Percentiles rank a stretch among this genome's conserved stretches.
Conservation (phyloP, 2,329 filamentous ascomycete species). For the Colletotrichum shisoi region DNA sequence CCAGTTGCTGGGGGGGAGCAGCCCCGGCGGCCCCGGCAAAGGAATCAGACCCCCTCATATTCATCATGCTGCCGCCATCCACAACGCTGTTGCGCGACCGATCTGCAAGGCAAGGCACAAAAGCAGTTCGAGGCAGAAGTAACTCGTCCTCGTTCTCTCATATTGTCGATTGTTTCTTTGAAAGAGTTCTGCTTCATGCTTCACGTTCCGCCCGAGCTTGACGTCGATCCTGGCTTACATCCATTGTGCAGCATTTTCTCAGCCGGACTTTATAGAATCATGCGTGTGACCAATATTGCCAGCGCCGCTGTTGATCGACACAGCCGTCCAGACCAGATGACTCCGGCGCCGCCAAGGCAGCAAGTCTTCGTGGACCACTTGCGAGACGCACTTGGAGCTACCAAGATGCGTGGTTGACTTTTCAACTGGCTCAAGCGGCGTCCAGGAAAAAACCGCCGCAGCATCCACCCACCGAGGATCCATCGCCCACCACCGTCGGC, state of each 20-base stretch:
- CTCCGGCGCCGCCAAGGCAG: conserved; percentile 5
- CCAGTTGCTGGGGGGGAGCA: not conserved
- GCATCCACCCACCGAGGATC: not conserved
- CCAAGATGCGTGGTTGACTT: not conserved
- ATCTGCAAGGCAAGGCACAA: conserved; percentile 29
- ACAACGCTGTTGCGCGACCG: conserved; percentile 17
- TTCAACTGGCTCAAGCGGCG: conserved; percentile 15
- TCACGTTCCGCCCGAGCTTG: conserved; percentile 6
- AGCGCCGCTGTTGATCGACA: conserved; percentile 10
- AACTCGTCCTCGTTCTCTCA: conserved; percentile 19
- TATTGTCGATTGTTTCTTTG: conserved; percentile 13
- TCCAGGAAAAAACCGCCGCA: not conserved
- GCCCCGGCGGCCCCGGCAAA: conserved; percentile 2
- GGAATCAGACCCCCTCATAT: not conserved
- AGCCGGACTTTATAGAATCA: conserved; percentile 8
- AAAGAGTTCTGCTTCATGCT: not conserved
- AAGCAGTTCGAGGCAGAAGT: not conserved
- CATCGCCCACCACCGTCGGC: not conserved
- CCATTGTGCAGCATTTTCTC: conserved; percentile 23
- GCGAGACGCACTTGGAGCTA: not conserved
- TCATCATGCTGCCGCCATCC: conserved; percentile 8
- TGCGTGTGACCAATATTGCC: conserved; percentile 25
- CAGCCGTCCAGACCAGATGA: conserved; percentile 2
- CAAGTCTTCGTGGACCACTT: not conserved
- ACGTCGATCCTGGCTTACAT: conserved; percentile 9